phyloP scores from a whole-genome alignment of 2,329 filamentous ascomycete genomes.

The Verticillium klebahnii region DNA sequence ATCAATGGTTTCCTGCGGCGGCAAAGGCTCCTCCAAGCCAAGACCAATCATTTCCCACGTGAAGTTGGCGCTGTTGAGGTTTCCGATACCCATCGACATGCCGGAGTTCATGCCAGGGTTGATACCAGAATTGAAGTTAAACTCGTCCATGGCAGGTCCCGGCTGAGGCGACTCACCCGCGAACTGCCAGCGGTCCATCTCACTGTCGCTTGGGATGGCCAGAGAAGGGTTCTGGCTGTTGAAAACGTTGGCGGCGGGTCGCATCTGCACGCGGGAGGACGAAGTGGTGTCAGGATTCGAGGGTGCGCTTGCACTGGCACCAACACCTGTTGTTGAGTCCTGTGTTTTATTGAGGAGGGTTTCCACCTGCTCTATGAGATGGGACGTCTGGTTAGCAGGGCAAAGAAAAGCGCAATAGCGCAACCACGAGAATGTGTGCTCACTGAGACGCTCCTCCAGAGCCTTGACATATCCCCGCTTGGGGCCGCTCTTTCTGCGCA shows the following conservation, averaged over 20 bases:
- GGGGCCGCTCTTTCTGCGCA: constrained; percentile 88
- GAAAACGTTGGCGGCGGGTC: constrained; percentile 31
- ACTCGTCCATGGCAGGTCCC: constrained; percentile 44
- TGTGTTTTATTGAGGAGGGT: constrained; percentile 75
- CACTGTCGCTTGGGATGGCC: constrained; percentile 39
- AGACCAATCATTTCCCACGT: constrained; percentile 74
- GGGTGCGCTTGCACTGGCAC: neutral
- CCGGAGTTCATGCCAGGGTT: constrained; percentile 37
- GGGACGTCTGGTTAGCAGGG: neutral
- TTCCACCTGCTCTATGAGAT: constrained; percentile 76
- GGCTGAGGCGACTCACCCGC: constrained; percentile 48
- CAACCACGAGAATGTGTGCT: constrained; percentile 25
- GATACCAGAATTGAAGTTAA: constrained; percentile 49
- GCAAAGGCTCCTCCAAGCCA: constrained; percentile 55
- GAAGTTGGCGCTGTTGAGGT: constrained; percentile 46
- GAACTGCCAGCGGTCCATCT: constrained; percentile 52
- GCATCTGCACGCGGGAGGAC: constrained; percentile 24
- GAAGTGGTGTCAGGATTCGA: neutral
- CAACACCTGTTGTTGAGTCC: constrained; percentile 22
- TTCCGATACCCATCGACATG: neutral
- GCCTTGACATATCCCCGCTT: constrained; percentile 94
- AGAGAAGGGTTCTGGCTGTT: constrained; percentile 41
- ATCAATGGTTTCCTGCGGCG: constrained; percentile 63
- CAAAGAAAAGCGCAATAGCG: neutral
- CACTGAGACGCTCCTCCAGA: constrained; percentile 86